These are phyloP conservation scores for Auriscalpium orientale DNA, from an alignment of 768 basidiomycete species.

Conservation along the genomic window DNA sequence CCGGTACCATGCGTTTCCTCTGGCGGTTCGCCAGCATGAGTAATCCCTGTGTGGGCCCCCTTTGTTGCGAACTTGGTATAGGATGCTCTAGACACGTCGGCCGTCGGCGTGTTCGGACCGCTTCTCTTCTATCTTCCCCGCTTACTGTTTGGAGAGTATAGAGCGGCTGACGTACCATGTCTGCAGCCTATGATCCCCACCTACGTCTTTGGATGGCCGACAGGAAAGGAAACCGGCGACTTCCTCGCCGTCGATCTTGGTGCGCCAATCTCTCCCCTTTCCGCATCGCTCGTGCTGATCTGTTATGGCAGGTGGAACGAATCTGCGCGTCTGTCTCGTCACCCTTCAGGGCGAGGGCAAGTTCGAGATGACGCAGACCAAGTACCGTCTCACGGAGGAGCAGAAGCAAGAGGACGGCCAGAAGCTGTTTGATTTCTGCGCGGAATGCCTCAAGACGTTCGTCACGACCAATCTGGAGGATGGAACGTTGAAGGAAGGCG, in stretches of 20 bases:
- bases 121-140: too few species aligned
- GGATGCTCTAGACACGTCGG: too few species aligned
- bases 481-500: slow-evolving; percentile 44
- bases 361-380: slow-evolving; percentile 96
- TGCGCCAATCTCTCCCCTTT: slow-evolving; percentile 19
- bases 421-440: slow-evolving; percentile 95
- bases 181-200: slow-evolving; percentile 91
- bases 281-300: not conserved
- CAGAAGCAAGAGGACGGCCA: slow-evolving; percentile 98
- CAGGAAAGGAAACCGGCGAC: slow-evolving; percentile 81
- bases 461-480: slow-evolving; percentile 62
- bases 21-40: too few species aligned
- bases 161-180: not conserved
- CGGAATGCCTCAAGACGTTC: slow-evolving; percentile 86
- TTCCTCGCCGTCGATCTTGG: slow-evolving; percentile 88
- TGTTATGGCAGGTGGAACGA: slow-evolving; percentile 67
- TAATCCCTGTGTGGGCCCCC: too few species aligned
- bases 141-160: too few species aligned
- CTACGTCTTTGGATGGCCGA: slow-evolving; percentile 93
- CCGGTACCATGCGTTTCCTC: too few species aligned
- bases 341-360: slow-evolving; percentile 87
- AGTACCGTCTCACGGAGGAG: slow-evolving; percentile 94
- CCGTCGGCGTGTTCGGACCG: too few species aligned
- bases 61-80: too few species aligned
- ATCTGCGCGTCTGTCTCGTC: slow-evolving; percentile 97